These are phyloP conservation scores for Sclerotinia sclerotiorum DNA, from an alignment of 2,329 filamentous ascomycete genomes.

Conservation along the genomic window DNA sequence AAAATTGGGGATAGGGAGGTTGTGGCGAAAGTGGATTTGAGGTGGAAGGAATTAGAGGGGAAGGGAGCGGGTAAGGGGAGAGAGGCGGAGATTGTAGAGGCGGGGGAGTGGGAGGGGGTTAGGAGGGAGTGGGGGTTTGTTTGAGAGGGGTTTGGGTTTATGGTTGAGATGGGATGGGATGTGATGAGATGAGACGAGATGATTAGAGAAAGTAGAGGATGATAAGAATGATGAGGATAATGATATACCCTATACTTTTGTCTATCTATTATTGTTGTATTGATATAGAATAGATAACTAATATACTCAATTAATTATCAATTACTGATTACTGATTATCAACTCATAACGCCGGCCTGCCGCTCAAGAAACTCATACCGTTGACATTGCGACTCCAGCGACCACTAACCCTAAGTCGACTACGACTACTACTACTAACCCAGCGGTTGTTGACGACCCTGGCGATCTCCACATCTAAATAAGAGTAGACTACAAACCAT, in stretches of 20 bases:
- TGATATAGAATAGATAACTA: not conserved
- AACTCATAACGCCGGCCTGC: too few species aligned
- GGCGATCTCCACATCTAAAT: too few species aligned
- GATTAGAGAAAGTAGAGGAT: constrained; percentile 3
- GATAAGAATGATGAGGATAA: not conserved
- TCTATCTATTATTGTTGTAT: not conserved
- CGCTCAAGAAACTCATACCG: too few species aligned
- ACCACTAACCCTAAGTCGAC: too few species aligned
- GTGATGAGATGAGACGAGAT: not conserved
- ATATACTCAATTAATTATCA: not conserved
- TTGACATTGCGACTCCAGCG: too few species aligned
- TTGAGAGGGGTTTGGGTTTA: constrained; percentile 25
- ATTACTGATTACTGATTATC: not conserved
- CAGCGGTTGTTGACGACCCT: too few species aligned
- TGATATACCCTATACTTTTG: constrained; percentile 12
- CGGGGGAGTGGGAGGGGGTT: constrained; percentile 39
- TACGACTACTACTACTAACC: too few species aligned
- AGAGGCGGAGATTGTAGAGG: constrained; percentile 38
- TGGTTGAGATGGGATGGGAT: not conserved
- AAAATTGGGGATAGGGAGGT: constrained; percentile 24
- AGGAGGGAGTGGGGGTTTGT: constrained; percentile 39
- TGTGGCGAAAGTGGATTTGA: constrained; percentile 36
- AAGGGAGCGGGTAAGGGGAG: constrained; percentile 33
- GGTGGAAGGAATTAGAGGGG: constrained; percentile 34
- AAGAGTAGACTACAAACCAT: too few species aligned